These are phyloP conservation scores for Asterochloris erici DNA, from an alignment of 139 green algal species.

Conservation along the genomic window DNA sequence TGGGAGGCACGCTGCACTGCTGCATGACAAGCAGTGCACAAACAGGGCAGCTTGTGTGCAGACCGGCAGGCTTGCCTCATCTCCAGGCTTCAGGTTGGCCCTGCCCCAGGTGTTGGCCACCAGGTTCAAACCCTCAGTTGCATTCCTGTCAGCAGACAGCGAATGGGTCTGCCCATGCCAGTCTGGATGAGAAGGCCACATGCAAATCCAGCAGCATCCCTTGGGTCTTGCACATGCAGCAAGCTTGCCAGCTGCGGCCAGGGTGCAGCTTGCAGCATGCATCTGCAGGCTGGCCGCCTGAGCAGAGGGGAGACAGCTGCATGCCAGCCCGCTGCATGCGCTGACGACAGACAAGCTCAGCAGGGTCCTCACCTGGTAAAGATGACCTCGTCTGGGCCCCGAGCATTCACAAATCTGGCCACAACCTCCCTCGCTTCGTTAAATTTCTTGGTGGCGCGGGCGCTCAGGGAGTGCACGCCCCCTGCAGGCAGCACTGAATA, in stretches of 20 bases:
- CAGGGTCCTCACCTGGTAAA: background rate
- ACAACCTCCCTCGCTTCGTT: no score
- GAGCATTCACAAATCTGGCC: no score
- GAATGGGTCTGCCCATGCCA: background rate
- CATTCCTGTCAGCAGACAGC: conserved; percentile 33
- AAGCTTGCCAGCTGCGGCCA: background rate
- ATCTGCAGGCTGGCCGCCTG: no score
- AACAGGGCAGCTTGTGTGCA: no score
- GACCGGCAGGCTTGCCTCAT: conserved; percentile 65
- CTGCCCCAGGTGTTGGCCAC: conserved; percentile 86
- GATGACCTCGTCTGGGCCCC: background rate
- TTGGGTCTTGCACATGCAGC: no score
- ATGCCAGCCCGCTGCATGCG: background rate
- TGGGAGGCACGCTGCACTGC: no score
- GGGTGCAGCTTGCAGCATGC: background rate
- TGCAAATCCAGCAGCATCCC: no score
- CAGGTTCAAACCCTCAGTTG: conserved; percentile 90
- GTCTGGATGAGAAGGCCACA: no score
- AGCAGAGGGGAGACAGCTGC: background rate
- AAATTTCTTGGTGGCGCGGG: no score
- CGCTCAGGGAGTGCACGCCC: no score
- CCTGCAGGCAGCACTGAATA: no score
- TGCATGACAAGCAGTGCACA: no score
- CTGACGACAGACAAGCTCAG: background rate
- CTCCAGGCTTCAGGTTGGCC: conserved; percentile 69